Evolutionary conservation across 148 eudicot species (phyloP).

Genomic region (Rhododendron ovatum): DNA sequence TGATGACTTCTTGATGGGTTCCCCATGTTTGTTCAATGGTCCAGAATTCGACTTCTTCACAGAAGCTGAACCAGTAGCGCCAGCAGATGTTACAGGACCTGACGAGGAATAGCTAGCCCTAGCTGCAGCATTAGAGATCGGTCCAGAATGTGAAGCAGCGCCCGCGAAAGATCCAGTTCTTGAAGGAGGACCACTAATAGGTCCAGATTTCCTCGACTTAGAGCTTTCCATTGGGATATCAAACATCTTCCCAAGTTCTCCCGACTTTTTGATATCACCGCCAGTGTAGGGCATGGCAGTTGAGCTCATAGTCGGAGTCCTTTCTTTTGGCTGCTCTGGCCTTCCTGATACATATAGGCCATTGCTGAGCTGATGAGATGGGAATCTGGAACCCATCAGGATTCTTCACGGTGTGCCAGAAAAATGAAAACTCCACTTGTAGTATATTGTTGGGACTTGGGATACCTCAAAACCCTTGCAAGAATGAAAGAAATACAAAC

Average conservation of each 20-base stretch:
- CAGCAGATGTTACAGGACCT: slow-evolving; percentile 43
- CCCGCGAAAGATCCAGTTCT: slow-evolving; percentile 82
- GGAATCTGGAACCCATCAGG: slow-evolving; percentile 84
- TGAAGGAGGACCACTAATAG: slow-evolving; percentile 59
- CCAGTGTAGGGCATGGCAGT: slow-evolving; percentile 91
- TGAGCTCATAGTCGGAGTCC: slow-evolving; percentile 85
- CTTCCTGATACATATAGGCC: slow-evolving; percentile 92
- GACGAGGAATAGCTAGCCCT: slow-evolving; percentile 14
- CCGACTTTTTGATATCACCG: slow-evolving; percentile 89
- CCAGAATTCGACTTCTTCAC: slow-evolving; percentile 84
- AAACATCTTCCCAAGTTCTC: slow-evolving; percentile 96
- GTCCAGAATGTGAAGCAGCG: slow-evolving; percentile 82
- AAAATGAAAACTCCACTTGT: not conserved
- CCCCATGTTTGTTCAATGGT: slow-evolving; percentile 73
- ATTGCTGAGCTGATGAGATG: slow-evolving; percentile 88
- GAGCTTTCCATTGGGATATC: slow-evolving; percentile 73
- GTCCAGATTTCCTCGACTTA: slow-evolving; percentile 85
- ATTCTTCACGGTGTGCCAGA: not conserved
- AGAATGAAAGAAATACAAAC: not conserved
- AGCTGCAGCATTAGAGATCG: slow-evolving; percentile 37
- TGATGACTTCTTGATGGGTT: slow-evolving; percentile 43
- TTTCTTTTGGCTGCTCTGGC: slow-evolving; percentile 92
- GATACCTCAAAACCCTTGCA: not conserved
- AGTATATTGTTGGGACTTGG: not conserved
- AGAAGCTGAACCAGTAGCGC: slow-evolving; percentile 51